Evolutionary conservation across 352 stramenopile species (phyloP).

Genomic region (Blastocystis sp.): DNA sequence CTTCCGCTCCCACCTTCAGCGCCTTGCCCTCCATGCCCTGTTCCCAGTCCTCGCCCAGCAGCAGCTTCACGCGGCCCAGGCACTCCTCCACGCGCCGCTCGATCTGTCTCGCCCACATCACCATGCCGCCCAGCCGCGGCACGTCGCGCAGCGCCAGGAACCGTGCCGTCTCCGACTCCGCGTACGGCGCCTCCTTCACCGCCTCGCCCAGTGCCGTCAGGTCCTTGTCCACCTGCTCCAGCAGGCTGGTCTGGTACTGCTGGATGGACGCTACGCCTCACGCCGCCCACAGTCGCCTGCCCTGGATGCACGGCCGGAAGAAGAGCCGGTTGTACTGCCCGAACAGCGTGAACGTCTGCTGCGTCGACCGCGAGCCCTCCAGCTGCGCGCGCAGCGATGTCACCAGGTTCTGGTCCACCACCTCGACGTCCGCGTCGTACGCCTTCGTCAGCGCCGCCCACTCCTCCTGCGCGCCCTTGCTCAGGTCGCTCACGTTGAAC

Average conservation of each 20-base stretch:
- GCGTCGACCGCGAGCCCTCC: constrained; percentile 83
- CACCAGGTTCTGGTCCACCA: constrained; percentile 86
- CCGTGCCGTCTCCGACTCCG: constrained; percentile 87
- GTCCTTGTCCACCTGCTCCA: constrained; percentile 93
- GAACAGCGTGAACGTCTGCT: constrained; percentile 93
- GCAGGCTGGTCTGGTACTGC: constrained; percentile 96
- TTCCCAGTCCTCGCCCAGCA: constrained; percentile 92
- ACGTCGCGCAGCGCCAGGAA: constrained; percentile 92
- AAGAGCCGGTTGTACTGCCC: constrained; percentile 96
- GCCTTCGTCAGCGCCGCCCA: constrained; percentile 83
- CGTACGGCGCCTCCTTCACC: constrained; percentile 85
- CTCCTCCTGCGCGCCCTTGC: constrained; percentile 77
- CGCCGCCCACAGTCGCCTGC: constrained; percentile 73
- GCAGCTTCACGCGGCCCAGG: constrained; percentile 89
- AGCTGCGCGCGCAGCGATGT: constrained; percentile 82
- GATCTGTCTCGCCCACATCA: constrained; percentile 99
- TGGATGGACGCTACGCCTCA: constrained; percentile 87
- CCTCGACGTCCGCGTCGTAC: constrained; percentile 85
- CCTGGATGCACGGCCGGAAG: constrained; percentile 87
- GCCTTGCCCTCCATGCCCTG: constrained; percentile 89
- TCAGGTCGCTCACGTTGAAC: constrained; percentile 82
- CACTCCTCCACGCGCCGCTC: constrained; percentile 94
- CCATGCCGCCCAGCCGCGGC: constrained; percentile 91
- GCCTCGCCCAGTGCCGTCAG: constrained; percentile 91
- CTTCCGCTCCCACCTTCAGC: not conserved